These are phyloP conservation scores for Pseudocohnilembus persalinus DNA, from an alignment of 169 alveolate genomes.

Conservation along the genomic window DNA sequence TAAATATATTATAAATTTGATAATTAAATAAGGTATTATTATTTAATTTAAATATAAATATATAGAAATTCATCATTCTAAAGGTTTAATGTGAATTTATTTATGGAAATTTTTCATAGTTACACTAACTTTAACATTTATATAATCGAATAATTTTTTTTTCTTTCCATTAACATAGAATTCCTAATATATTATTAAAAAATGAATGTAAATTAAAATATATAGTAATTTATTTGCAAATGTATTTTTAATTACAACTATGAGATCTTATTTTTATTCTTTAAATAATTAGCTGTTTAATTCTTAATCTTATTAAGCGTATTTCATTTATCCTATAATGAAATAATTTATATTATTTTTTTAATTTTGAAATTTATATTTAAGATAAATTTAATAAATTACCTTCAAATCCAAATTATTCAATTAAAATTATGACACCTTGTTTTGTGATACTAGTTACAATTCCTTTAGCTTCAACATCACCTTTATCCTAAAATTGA, in stretches of 20 bases:
- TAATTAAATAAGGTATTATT: too few species aligned
- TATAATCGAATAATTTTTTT: slow-evolving; percentile 38
- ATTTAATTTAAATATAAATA: not conserved
- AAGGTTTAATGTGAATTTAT: slow-evolving; percentile 28
- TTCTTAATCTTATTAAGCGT: slow-evolving; percentile 5
- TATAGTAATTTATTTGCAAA: not conserved
- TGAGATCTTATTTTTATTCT: slow-evolving; percentile 29
- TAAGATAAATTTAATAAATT: too few species aligned
- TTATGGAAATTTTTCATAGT: slow-evolving; percentile 44
- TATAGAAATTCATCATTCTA: not conserved
- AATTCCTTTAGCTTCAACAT: slow-evolving; percentile 47
- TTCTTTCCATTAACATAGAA: slow-evolving; percentile 8
- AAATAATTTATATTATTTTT: too few species aligned
- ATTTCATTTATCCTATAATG: not conserved
- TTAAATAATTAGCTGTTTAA: slow-evolving; percentile 30
- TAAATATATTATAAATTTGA: not conserved
- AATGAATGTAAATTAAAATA: not conserved
- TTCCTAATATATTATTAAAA: not conserved
- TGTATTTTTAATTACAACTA: slow-evolving; percentile 33
- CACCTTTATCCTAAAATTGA: slow-evolving; percentile 8
- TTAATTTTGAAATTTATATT: too few species aligned
- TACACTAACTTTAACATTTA: slow-evolving; percentile 32
- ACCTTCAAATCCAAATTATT: slow-evolving; percentile 65
- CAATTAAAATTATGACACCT: slow-evolving; percentile 53
- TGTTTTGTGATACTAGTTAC: slow-evolving; percentile 49